These are phyloP conservation scores for Venturia carpophila DNA, from an alignment of 2,329 filamentous ascomycete genomes.

Conservation along the genomic window DNA sequence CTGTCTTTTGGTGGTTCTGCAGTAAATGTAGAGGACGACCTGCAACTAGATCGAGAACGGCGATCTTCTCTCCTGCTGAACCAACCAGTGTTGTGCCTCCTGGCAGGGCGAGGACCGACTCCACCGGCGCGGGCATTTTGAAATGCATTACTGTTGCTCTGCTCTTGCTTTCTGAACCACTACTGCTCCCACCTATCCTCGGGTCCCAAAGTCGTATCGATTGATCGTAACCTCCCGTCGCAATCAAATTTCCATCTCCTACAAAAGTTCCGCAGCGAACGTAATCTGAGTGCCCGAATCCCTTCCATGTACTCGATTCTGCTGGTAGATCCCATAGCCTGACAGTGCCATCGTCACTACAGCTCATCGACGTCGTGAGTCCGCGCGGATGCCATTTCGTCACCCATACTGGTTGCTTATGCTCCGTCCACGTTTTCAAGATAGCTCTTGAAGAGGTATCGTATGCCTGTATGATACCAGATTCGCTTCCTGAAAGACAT, in stretches of 20 bases:
- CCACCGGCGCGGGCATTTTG: slow-evolving; percentile 83
- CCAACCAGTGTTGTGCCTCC: slow-evolving; percentile 81
- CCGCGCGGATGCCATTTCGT: slow-evolving; percentile 88
- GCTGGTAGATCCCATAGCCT: slow-evolving; percentile 88
- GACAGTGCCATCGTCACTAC: slow-evolving; percentile 87
- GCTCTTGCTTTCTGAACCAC: slow-evolving; percentile 2
- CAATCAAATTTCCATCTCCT: slow-evolving; percentile 54
- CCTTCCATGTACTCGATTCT: slow-evolving; percentile 66
- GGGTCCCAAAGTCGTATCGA: slow-evolving; percentile 94
- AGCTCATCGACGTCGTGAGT: slow-evolving; percentile 77
- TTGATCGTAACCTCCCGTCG: slow-evolving; percentile 89
- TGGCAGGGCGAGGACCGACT: slow-evolving; percentile 78
- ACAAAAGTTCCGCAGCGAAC: slow-evolving; percentile 62
- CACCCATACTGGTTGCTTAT: slow-evolving; percentile 89
- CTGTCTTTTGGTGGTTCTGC: slow-evolving; percentile 94
- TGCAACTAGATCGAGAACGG: slow-evolving; percentile 85
- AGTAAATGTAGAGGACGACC: slow-evolving; percentile 81
- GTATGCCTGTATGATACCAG: slow-evolving; percentile 88
- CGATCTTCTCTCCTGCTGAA: slow-evolving; percentile 76
- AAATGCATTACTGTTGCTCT: slow-evolving; percentile 76
- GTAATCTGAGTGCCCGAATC: slow-evolving; percentile 85
- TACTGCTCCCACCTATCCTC: slow-evolving; percentile 50
- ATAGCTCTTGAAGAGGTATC: slow-evolving; percentile 85
- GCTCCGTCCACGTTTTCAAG: slow-evolving; percentile 87
- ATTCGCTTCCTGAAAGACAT: slow-evolving; percentile 84